Base-by-base conservation (phyloP, 352 stramenopile genomes). In the Pythium apleroticum region DNA sequence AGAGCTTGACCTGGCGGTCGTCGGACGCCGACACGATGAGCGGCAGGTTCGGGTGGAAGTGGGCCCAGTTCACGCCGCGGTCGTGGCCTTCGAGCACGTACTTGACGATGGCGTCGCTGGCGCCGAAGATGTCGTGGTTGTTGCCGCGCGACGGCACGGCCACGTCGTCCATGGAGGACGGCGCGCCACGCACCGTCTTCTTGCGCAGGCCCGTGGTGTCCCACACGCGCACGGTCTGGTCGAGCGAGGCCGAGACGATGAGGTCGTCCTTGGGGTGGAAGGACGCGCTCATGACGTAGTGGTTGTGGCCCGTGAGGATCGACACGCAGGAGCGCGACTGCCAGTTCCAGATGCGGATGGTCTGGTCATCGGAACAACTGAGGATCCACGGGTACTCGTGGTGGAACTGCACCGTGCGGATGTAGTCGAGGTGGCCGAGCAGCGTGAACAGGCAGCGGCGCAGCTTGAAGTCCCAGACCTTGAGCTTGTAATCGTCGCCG, bases 401-500 rank as follows among this genome's bases (percentile, higher is more conserved):
- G 84, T 99, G 97, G 83, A 99, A 99, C 84, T 99, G 93, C 50
- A 99, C 98, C 48, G 97, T 99, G 60, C 98, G 92, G 71, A 99
- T 99, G 82, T 99, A 99, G 89, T 99, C 98, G 60, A 99, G 78
- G 74, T 99, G 98, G 2, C 97, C 98, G 12, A 99, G 81, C 20
- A 99, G 76, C 8, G 97, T 99, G 74, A 99, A 99, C 8, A 99
- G 85, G 73, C 97, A 99, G 57, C 97, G 86, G 37, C 97, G 91
- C 45, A 99, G 86, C 82, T 99, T 99, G 80, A 99, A 99, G 81
- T 99, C 97, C 97, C 98, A 99, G 22, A 99, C 97, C 83, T 99
- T 99, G 71, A 99, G 98, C 78, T 99, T 99, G 94, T 99, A 99
- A 79, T 99, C 98, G 74, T 99, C 98, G 25, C 97, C 97, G 22